phyloP scores from a whole-genome alignment of 2,329 filamentous ascomycete genomes.

The Exophiala phaeomuriformis region DNA sequence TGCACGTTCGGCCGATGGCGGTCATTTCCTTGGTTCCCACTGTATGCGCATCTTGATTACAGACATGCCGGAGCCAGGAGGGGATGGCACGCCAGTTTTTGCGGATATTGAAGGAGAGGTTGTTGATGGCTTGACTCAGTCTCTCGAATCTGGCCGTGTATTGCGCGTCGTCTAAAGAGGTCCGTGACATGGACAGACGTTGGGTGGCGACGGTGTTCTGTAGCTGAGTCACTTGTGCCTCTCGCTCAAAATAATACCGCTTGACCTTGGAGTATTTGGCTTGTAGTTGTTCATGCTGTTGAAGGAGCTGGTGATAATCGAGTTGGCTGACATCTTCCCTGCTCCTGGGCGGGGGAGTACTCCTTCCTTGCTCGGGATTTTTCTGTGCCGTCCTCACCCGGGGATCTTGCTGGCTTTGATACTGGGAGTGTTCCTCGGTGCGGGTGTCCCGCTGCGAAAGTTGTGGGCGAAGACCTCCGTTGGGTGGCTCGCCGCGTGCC shows the following conservation, averaged over 20 bases:
- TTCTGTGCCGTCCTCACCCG: slow-evolving; percentile 25
- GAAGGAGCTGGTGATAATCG: slow-evolving; percentile 40
- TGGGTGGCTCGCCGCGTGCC: slow-evolving; percentile 16
- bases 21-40: slow-evolving; percentile 98
- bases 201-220: slow-evolving; percentile 98
- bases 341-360: slow-evolving; percentile 40
- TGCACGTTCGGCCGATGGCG: slow-evolving; percentile 79
- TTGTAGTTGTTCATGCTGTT: slow-evolving; percentile 46
- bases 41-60: slow-evolving; percentile 76
- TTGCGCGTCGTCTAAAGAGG: slow-evolving; percentile 89
- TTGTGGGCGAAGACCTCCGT: slow-evolving; percentile 23
- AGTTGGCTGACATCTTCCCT: slow-evolving; percentile 37
- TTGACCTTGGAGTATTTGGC: slow-evolving; percentile 98
- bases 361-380: slow-evolving; percentile 39
- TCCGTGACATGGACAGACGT: slow-evolving; percentile 86
- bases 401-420: slow-evolving; percentile 30
- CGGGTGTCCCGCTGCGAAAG: slow-evolving; percentile 26
- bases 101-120: slow-evolving; percentile 89
- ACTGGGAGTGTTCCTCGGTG: slow-evolving; percentile 25
- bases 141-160: slow-evolving; percentile 84
- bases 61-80: slow-evolving; percentile 67
- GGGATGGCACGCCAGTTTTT: slow-evolving; percentile 87
- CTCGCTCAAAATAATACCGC: slow-evolving; percentile 91
- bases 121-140: slow-evolving; percentile 87
- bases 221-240: slow-evolving; percentile 80